A percentile compares a stretch with the other conserved stretches of the same genome.
Conservation (phyloP, 305 asterid species). For the Solanum aculeatissimum region DNA sequence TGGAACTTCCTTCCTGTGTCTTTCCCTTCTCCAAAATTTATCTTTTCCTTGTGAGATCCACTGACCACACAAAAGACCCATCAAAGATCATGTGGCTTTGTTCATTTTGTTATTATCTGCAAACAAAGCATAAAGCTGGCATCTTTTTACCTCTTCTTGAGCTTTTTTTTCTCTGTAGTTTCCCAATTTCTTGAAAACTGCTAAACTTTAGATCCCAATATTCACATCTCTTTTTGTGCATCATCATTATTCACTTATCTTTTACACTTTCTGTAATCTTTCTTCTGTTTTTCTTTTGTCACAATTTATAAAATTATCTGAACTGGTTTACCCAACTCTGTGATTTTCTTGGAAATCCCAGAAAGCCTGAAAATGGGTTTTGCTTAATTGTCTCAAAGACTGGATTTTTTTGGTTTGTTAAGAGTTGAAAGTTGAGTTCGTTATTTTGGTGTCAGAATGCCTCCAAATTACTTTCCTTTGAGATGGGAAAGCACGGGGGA, state of each 20-base stretch:
- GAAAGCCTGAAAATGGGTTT: background rate
- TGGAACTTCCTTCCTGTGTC: background rate
- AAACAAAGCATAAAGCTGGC: background rate
- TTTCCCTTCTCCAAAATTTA: background rate
- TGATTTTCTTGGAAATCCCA: background rate
- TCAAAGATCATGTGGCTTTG: slow-evolving; percentile 1
- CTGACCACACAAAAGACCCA: background rate
- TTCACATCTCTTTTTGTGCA: background rate
- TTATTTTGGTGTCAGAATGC: slow-evolving; percentile 11
- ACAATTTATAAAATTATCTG: background rate
- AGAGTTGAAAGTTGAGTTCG: background rate
- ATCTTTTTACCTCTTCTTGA: background rate
- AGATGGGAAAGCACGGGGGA: slow-evolving; percentile 88
- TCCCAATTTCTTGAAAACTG: background rate
- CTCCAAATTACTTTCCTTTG: slow-evolving; percentile 48
- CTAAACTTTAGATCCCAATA: background rate
- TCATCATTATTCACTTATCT: background rate
- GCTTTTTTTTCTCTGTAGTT: background rate
- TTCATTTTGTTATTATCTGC: slow-evolving; percentile 7
- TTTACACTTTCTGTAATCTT: background rate
- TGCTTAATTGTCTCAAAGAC: background rate
- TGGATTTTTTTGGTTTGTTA: background rate
- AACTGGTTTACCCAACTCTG: background rate
- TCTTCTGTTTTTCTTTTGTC: background rate
- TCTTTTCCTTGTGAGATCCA: background rate